Conservation (phyloP, 163 green algal species). For the Trebouxia gelatinosa region DNA sequence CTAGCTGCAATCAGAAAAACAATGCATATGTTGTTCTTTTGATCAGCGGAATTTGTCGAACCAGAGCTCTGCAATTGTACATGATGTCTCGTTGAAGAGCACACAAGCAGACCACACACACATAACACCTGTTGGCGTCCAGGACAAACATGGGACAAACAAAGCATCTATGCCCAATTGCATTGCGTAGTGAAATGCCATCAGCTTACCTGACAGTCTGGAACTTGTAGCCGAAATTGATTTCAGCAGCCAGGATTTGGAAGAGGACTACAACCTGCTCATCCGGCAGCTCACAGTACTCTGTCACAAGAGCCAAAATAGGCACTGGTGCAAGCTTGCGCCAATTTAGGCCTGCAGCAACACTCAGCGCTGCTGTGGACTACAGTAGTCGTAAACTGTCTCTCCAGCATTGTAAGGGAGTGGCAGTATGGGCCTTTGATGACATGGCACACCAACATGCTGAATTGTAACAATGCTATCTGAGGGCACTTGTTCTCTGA, state of each 20-base stretch:
- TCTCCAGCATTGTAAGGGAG: too few species aligned
- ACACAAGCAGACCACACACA: too few species aligned
- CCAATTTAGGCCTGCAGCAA: slow-evolving; percentile 70
- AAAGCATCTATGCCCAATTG: too few species aligned
- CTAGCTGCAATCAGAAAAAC: not conserved
- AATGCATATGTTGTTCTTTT: not conserved
- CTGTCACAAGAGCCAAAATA: slow-evolving; percentile 41
- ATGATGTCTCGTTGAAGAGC: not conserved
- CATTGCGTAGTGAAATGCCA: not conserved
- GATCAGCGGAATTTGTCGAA: not conserved
- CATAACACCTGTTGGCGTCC: too few species aligned
- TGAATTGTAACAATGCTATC: too few species aligned
- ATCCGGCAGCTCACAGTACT: slow-evolving; percentile 49
- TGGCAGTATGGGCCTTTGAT: too few species aligned
- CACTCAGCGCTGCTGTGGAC: too few species aligned
- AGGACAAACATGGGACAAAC: too few species aligned
- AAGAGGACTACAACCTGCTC: slow-evolving; percentile 70
- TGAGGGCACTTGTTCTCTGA: too few species aligned
- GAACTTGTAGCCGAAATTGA: slow-evolving; percentile 90
- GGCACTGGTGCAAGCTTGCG: slow-evolving; percentile 52
- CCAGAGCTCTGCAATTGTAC: not conserved
- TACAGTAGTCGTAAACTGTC: too few species aligned
- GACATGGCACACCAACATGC: too few species aligned
- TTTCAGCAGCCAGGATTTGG: slow-evolving; percentile 81
- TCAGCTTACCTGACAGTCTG: slow-evolving; percentile 31